Base-by-base conservation (phyloP, 352 stramenopile genomes). In the Thraustotheca clavata region DNA sequence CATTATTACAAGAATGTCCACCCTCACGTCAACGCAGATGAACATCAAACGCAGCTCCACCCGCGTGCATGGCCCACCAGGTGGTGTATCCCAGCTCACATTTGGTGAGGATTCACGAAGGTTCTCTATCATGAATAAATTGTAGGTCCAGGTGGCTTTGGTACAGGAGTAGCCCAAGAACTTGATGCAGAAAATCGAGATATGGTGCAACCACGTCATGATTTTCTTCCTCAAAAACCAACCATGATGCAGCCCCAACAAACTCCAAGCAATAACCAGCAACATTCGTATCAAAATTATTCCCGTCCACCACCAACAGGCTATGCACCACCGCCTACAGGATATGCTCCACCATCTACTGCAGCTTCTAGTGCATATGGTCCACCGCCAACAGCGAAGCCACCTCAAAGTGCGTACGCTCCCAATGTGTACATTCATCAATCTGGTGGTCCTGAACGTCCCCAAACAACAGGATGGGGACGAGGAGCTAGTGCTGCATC, bases 11-110 rank as follows among this genome's bases (percentile, higher is more conserved):
- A 31, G 12, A 27, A 91, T 91, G 82, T 89, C 82, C 55, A 89
- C 82, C 66, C 74, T 91, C 47, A 91, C 77, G 59, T 91, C 82
- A 20, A 75, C 82, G 38, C 73, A 91, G 65, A 68, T 91, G 39
- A 70, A 86, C 62, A 72, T 91, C 26, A 88, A 88, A 67, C 80
- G 79, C 50, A 91, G 82, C 75, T 89, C 82, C 32, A 91, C 82
- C 26, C 70, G 82, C 11, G 77, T 88, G 5, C 82, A 89, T 40
- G 82, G 79, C 7, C 82, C 82, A 1, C 82, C 79, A 9, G 79
- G 82, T 20, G 82, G 79, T 2, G 72, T 59, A 26, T 91, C 82
- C 36, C 86, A 73, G 54, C 78, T 91, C 60, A 77, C 76, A 11
- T 91, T 91, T 46, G 82, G 77, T 88, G 66, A 39, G 24, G n/a